Conservation (phyloP, 2,329 filamentous ascomycete genomes). For the Fusarium fujikuroi region DNA sequence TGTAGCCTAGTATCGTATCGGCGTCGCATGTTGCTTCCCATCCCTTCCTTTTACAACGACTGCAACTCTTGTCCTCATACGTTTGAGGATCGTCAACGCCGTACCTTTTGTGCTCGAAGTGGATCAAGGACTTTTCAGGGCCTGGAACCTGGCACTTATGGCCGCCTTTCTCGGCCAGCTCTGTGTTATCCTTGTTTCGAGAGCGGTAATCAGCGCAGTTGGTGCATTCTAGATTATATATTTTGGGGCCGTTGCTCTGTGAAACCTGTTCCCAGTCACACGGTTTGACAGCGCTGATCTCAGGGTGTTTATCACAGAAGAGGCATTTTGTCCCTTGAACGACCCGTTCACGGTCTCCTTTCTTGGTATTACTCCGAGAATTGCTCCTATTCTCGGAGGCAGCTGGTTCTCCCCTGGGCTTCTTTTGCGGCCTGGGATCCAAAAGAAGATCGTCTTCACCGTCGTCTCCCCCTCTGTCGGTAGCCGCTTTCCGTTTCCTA, state of each 20-base stretch:
- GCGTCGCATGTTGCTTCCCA: constrained; percentile 18
- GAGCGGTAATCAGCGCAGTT: constrained; percentile 37
- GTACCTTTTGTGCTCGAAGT: constrained; percentile 24
- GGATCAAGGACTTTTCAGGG: not conserved
- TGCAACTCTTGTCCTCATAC: not conserved
- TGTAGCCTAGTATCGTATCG: constrained; percentile 24
- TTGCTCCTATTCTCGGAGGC: not conserved
- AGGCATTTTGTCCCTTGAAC: not conserved
- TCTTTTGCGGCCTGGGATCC: not conserved
- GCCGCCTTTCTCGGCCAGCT: not conserved
- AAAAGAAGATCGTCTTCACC: not conserved
- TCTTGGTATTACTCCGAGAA: not conserved
- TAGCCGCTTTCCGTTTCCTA: not conserved
- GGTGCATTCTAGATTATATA: constrained; percentile 19
- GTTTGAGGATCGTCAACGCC: constrained; percentile 6
- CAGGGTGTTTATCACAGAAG: constrained; percentile 8
- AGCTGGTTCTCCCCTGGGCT: not conserved
- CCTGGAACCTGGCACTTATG: constrained; percentile 17
- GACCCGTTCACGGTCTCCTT: not conserved
- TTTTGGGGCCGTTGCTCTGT: not conserved
- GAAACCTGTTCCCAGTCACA: constrained; percentile 15
- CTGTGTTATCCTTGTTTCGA: not conserved
- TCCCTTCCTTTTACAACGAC: not conserved
- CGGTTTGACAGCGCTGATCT: not conserved
- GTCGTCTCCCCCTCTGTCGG: not conserved